Evolutionary conservation across 345 rosid genomes (phyloP).

Genomic region (Lepidium aucheri): DNA sequence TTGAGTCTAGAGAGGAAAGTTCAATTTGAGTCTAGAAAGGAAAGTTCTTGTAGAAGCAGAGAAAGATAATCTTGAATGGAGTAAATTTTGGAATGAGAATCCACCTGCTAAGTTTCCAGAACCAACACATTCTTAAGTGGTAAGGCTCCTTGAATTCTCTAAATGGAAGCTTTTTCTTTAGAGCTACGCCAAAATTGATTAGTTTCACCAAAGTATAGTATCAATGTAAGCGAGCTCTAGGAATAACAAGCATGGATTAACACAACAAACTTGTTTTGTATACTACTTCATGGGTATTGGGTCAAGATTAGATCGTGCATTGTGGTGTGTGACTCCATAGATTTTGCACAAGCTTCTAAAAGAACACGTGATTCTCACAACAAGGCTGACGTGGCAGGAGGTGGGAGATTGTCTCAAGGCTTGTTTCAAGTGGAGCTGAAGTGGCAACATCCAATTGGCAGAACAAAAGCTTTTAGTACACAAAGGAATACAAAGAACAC

Average conservation of each 20-base stretch:
- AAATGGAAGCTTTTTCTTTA: not conserved
- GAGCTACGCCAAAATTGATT: not conserved
- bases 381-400: too few relatives aligned
- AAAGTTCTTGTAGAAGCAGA: slow-evolving; percentile 64
- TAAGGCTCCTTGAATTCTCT: too few relatives aligned
- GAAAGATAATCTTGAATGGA: slow-evolving; percentile 62
- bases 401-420: too few relatives aligned
- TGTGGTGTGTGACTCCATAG: too few relatives aligned
- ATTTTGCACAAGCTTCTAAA: too few relatives aligned
- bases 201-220: not conserved
- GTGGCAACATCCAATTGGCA: too few relatives aligned
- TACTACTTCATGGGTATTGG: not conserved
- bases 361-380: too few relatives aligned
- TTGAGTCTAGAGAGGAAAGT: slow-evolving; percentile 12
- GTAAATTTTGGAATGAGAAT: slow-evolving; percentile 54
- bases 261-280: not conserved
- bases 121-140: slow-evolving; percentile 41
- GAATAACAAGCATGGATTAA: not conserved
- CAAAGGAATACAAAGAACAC: too few relatives aligned
- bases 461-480: too few relatives aligned
- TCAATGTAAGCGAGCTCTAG: not conserved
- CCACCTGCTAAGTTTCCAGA: slow-evolving; percentile 41
- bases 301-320: not conserved
- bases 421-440: too few relatives aligned
- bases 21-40: slow-evolving; percentile 65